phyloP scores from a whole-genome alignment of 1,139 yeast genomes.

The Insectozyma bohioensis region DNA sequence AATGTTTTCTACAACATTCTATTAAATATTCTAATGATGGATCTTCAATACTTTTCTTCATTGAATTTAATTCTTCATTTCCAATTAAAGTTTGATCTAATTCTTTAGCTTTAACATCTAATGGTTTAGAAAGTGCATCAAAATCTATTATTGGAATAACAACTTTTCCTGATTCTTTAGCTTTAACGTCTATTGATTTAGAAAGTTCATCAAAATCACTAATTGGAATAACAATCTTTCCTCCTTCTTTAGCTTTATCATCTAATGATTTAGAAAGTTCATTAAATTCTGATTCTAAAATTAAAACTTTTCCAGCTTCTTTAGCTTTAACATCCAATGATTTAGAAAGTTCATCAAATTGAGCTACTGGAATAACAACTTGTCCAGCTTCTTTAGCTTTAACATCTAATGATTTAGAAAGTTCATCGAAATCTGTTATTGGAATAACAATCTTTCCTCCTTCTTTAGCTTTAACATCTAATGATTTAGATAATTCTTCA shows the following conservation, averaged over 20 bases:
- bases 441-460: constrained; percentile 14
- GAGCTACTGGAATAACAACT: constrained; percentile 25
- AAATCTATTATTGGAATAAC: constrained; percentile 8
- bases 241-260: constrained; percentile 13
- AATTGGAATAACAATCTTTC: constrained; percentile 11
- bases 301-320: constrained; percentile 13
- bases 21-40: constrained; percentile 24
- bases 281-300: constrained; percentile 15
- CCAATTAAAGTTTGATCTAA: constrained; percentile 16
- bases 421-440: constrained; percentile 5
- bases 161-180: constrained; percentile 16
- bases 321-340: constrained; percentile 21
- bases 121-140: constrained; percentile 18
- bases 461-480: constrained; percentile 16
- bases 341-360: constrained; percentile 11
- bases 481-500: constrained; percentile 8
- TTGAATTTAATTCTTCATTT: constrained; percentile 17
- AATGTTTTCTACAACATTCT: constrained; percentile 15
- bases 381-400: constrained; percentile 18
- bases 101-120: constrained; percentile 14
- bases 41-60: constrained; percentile 16
- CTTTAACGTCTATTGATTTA: constrained; percentile 10
- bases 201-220: constrained; percentile 16
- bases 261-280: constrained; percentile 20
- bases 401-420: constrained; percentile 6